Evolutionary conservation across 345 rosid species (phyloP).

Genomic region (Gossypium herbaceum): DNA sequence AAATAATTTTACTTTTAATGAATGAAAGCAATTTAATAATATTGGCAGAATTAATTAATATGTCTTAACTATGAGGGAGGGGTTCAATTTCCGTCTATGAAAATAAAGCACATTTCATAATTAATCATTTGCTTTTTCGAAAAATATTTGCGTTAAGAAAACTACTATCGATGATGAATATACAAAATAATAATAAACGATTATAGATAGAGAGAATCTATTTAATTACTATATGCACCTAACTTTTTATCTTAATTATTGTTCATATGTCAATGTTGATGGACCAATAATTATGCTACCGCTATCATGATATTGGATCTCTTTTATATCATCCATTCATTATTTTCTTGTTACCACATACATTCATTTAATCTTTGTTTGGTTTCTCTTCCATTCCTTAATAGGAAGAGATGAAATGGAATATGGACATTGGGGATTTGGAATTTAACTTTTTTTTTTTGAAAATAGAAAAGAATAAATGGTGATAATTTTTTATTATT

Average conservation of each 20-base stretch:
- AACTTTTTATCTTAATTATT: background rate
- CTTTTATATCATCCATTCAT: background rate
- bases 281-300: constrained; percentile 9
- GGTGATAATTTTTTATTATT: too few species aligned
- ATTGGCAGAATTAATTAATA: background rate
- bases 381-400: too few species aligned
- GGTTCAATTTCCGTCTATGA: rapidly evolving
- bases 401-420: too few species aligned
- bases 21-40: background rate
- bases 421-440: too few species aligned
- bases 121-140: rapidly evolving
- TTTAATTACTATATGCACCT: background rate
- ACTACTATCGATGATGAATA: rapidly evolving
- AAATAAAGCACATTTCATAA: rapidly evolving
- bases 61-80: too few species aligned
- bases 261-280: constrained; percentile 9
- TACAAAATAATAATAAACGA: too few species aligned
- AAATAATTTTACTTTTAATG: background rate
- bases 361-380: background rate
- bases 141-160: rapidly evolving
- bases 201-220: background rate
- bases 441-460: too few species aligned
- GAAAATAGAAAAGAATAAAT: too few species aligned
- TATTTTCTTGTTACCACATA: background rate
- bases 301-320: constrained; percentile 13